Evolutionary conservation across 2,329 filamentous ascomycete species (phyloP).

Genomic region (Diaporthe batatas): DNA sequence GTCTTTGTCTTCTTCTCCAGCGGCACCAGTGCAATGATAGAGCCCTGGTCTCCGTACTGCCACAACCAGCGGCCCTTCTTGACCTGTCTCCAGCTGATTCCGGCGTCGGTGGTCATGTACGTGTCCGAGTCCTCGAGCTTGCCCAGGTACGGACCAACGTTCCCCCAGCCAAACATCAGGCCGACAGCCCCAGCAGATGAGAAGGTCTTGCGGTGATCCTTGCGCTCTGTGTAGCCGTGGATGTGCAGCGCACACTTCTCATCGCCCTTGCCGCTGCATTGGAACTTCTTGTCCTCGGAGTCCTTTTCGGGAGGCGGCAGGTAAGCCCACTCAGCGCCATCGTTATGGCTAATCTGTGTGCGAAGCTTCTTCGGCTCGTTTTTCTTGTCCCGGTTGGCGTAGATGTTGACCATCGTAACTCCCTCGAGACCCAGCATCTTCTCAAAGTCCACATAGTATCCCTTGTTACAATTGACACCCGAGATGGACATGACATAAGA

Average conservation of each 20-base stretch:
- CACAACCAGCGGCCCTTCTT: constrained; percentile 92
- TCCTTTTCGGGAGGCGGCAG: constrained; percentile 80
- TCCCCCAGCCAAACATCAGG: constrained; percentile 90
- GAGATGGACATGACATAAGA: constrained; percentile 89
- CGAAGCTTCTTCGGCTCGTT: constrained; percentile 83
- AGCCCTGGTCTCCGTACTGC: constrained; percentile 96
- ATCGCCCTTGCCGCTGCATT: constrained; percentile 70
- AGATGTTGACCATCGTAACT: constrained; percentile 87
- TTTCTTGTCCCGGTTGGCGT: constrained; percentile 78
- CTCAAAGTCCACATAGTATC: constrained; percentile 92
- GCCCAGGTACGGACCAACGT: constrained; percentile 81
- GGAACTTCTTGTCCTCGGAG: constrained; percentile 77
- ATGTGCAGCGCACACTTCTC: constrained; percentile 88
- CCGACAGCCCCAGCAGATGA: constrained; percentile 91
- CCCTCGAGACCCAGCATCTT: constrained; percentile 95
- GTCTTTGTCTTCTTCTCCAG: constrained; percentile 75
- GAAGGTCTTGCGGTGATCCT: constrained; percentile 85
- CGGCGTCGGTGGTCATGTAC: constrained; percentile 92
- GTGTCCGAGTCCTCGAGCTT: constrained; percentile 82
- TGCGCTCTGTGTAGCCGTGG: constrained; percentile 94
- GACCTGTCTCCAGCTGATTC: constrained; percentile 86
- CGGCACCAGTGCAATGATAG: constrained; percentile 88
- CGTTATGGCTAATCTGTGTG: constrained; percentile 95
- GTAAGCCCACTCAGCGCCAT: constrained; percentile 88
- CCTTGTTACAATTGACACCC: constrained; percentile 83